Evolutionary conservation across 768 basidiomycete genomes (phyloP).

Genomic region (Myochromella boudieri): DNA sequence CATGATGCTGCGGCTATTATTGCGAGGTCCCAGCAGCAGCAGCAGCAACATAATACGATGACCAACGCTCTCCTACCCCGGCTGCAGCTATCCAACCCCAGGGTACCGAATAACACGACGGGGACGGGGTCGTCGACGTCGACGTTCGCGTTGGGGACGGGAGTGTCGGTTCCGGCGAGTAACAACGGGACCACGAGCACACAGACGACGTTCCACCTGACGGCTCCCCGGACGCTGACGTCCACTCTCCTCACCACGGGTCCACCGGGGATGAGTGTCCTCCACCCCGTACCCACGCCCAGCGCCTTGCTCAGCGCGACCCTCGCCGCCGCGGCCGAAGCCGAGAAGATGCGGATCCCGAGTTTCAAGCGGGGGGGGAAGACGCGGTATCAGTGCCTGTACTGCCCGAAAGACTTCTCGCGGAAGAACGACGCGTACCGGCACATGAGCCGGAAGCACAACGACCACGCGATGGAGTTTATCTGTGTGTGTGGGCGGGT

Average conservation of each 20-base stretch:
- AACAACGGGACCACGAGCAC: constrained; percentile 12
- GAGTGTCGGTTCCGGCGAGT: constrained; percentile 1
- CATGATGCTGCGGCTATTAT: no score
- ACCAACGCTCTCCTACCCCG: no score
- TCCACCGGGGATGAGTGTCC: neutral
- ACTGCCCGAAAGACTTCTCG: constrained; percentile 13
- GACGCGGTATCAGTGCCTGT: constrained; percentile 13
- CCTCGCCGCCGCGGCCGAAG: constrained; percentile 1
- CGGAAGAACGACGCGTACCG: constrained; percentile 18
- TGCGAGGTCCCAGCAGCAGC: no score
- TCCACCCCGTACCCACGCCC: neutral
- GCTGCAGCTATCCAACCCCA: no score
- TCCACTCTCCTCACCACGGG: constrained; percentile 5
- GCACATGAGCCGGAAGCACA: constrained; percentile 17
- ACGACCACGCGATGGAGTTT: constrained; percentile 16
- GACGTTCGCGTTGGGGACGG: constrained; percentile 6
- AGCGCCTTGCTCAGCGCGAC: neutral
- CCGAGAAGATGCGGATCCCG: constrained; percentile 14
- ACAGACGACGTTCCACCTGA: constrained; percentile 10
- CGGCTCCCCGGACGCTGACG: constrained; percentile 6
- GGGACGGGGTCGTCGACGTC: no score
- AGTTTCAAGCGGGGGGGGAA: constrained; percentile 16
- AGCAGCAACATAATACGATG: no score
- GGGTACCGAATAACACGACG: no score
- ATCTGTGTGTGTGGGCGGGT: constrained; percentile 12